Base-by-base conservation (phyloP, 1,139 yeast genomes). In the Geotrichum europaeum region DNA sequence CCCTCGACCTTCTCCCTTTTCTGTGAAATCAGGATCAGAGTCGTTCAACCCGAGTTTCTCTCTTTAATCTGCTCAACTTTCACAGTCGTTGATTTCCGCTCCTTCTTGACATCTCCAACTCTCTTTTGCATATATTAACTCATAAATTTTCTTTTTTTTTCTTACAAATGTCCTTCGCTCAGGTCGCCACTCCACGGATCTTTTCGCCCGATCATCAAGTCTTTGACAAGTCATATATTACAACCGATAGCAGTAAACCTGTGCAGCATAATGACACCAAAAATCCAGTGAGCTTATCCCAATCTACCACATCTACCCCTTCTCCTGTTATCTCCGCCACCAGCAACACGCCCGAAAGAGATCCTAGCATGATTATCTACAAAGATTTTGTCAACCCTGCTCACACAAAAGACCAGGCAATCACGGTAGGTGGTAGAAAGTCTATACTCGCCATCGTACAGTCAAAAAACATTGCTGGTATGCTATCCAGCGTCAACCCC, bases 361-460 rank as follows among this genome's bases (percentile, higher is more conserved):
- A 59, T 12, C 51, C 61, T 6, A 59, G 51, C 18, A 47, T 59
- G 25, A 58, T 51, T 13, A 51, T 53, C 20, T 55, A 51, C 43
- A 53, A 59, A 28, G 56, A 59, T 24, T 59, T 40, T n/a, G 55
- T 49, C 24, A 51, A 53, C 50, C 51, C 58, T 6, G 51, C 24
- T 1, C 56, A 47, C 24, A 28, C 56, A 15, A 30, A 51, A 20
- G 32, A 55, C 5, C 30, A 59, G n/a, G 36, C 50, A 2, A 59
- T 59, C 40, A 59, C 61, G 45, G 86, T 94, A 49, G 99, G 98
- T 47, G 96, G 98, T 34, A 84, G 99, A 71, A 87, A 87, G 73
- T 89, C 96, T 24, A 80, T 82, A 65, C 79, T 94, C 65, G 99
- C 99, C 0, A 91, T 94, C 24, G 82, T 83, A 10, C 99, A 94